phyloP scores from a whole-genome alignment of 176 grass and related monocot genomes.

The Saccharum spontaneum region DNA sequence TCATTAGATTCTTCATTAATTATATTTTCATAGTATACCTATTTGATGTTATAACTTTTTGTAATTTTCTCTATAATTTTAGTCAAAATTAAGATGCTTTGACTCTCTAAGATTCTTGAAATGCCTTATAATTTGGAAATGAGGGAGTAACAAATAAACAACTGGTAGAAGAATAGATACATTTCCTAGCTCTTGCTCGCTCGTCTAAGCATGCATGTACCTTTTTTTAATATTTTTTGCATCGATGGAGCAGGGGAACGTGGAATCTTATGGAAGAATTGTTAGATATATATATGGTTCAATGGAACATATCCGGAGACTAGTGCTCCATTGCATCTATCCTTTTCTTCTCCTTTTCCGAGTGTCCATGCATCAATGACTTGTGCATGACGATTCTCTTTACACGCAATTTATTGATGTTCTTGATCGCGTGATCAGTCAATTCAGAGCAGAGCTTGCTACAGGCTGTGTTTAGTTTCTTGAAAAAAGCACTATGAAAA shows the following conservation, averaged over 20 bases:
- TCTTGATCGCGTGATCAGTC: neutral
- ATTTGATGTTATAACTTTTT: too few species aligned
- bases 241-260: neutral
- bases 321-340: neutral
- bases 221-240: neutral
- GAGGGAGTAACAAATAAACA: neutral
- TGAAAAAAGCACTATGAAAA: too few species aligned
- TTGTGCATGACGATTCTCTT: neutral
- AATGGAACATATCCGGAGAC: neutral
- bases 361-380: neutral
- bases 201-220: neutral
- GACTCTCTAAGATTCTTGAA: too few species aligned
- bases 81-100: too few species aligned
- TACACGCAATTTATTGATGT: neutral
- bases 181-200: neutral
- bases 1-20: too few species aligned
- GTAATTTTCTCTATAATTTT: too few species aligned
- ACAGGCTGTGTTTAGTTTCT: too few species aligned
- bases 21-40: too few species aligned
- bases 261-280: neutral
- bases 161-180: neutral
- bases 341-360: neutral
- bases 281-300: neutral
- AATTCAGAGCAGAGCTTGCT: neutral
- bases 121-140: too few species aligned